These are phyloP conservation scores for Cystobasidium pallidum DNA, from an alignment of 1,284 basidiomycete genomes.

Conservation along the genomic window DNA sequence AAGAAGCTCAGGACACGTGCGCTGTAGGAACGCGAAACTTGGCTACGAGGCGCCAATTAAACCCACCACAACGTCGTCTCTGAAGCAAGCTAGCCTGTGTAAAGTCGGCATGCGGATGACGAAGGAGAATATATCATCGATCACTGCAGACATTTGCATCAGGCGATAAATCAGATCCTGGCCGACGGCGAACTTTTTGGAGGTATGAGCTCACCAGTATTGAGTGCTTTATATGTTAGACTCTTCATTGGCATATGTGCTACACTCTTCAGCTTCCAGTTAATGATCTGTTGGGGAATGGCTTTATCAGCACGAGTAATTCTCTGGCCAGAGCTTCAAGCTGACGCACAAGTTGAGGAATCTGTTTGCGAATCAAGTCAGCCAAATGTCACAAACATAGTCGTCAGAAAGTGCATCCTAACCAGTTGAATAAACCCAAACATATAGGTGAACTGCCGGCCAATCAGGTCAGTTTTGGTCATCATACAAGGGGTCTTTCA, in stretches of 20 bases:
- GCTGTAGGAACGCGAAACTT: neutral
- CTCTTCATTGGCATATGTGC: slow-evolving; percentile 96
- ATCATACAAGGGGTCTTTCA: neutral
- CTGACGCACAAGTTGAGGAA: slow-evolving; percentile 19
- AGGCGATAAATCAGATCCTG: neutral
- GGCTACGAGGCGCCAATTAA: neutral
- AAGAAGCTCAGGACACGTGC: neutral
- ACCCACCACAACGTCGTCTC: slow-evolving; percentile 56
- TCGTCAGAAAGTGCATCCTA: neutral
- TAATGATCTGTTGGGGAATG: slow-evolving; percentile 62
- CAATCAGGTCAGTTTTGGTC: neutral
- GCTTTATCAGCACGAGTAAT: neutral
- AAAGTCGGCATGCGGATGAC: slow-evolving; percentile 95
- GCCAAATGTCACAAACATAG: neutral
- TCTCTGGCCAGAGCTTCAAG: neutral
- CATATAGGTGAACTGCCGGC: slow-evolving; percentile 72
- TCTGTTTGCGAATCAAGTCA: neutral
- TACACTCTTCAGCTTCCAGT: slow-evolving; percentile 66
- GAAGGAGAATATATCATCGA: slow-evolving; percentile 60
- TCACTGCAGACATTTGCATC: neutral
- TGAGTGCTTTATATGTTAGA: slow-evolving; percentile 80
- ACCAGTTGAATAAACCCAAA: slow-evolving; percentile 82
- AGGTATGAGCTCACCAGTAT: slow-evolving; percentile 52
- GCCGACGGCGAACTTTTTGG: neutral
- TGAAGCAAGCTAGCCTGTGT: slow-evolving; percentile 83